Evolutionary conservation across 768 basidiomycete species (phyloP).

Genomic region (Lactarius akahatsu): DNA sequence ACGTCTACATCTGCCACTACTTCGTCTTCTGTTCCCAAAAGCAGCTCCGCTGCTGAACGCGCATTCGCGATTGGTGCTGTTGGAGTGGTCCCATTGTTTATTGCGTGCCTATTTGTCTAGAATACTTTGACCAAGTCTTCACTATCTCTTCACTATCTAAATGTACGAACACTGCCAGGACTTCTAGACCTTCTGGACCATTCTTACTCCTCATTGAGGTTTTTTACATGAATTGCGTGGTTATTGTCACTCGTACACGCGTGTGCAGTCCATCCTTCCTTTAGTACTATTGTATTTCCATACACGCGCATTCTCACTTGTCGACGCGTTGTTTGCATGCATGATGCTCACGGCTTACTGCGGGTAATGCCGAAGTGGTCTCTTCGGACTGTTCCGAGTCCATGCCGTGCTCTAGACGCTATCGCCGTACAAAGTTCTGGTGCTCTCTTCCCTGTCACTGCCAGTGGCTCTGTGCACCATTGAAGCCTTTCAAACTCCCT

Average conservation of each 20-base stretch:
- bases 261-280: neutral
- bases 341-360: neutral
- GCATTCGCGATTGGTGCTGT: constrained; percentile 8
- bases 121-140: neutral
- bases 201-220: neutral
- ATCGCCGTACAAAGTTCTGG: no score
- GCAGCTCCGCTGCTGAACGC: constrained; percentile 16
- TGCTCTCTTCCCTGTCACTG: no score
- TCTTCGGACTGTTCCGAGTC: no score
- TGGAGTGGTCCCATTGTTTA: constrained; percentile 20
- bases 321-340: neutral
- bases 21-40: constrained; percentile 14
- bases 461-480: no score
- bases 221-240: constrained; percentile 8
- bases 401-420: no score
- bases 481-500: no score
- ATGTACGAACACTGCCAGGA: neutral
- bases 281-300: constrained; percentile 6
- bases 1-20: constrained; percentile 19
- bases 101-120: constrained; percentile 23
- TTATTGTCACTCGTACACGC: neutral
- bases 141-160: neutral
- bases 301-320: neutral
- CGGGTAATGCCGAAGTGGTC: neutral
- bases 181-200: neutral